These are phyloP conservation scores for Prunella vulgaris DNA, from an alignment of 257 asterid genomes.

Conservation along the genomic window DNA sequence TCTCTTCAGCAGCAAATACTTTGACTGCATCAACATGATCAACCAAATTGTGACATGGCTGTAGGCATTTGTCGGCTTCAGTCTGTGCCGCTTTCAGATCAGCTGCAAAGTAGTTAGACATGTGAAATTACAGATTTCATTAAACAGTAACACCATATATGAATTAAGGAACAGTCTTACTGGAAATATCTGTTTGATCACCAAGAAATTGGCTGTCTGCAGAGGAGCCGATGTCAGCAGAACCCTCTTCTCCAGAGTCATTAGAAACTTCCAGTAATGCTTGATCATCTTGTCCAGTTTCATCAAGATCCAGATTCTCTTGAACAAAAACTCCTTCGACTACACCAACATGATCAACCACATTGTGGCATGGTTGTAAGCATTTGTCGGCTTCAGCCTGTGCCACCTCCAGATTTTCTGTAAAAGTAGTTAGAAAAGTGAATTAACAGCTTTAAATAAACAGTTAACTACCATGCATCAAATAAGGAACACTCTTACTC, in stretches of 20 bases:
- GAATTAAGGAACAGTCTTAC: slow-evolving; percentile 23
- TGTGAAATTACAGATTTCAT: neutral
- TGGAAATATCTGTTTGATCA: slow-evolving; percentile 15
- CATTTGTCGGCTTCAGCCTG: slow-evolving; percentile 13
- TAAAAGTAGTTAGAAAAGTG: neutral
- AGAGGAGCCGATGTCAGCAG: slow-evolving; percentile 4
- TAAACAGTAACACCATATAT: neutral
- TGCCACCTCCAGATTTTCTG: slow-evolving; percentile 28
- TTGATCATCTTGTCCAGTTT: neutral
- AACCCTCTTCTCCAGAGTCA: neutral
- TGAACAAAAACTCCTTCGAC: neutral
- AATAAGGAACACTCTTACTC: slow-evolving; percentile 24
- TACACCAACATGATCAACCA: neutral
- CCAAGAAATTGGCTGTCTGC: neutral
- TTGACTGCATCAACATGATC: neutral
- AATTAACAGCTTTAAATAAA: neutral
- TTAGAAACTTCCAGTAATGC: neutral
- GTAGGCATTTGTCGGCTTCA: slow-evolving; percentile 6
- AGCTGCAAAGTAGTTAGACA: slow-evolving; percentile 23
- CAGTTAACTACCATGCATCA: neutral
- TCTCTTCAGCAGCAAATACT: neutral
- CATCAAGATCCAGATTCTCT: slow-evolving; percentile 11
- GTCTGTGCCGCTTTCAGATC: slow-evolving; percentile 22
- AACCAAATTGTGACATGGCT: neutral
- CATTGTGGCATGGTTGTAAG: neutral